Evolutionary conservation across 2,329 filamentous ascomycete species (phyloP).

Genomic region (Colletotrichum scovillei): DNA sequence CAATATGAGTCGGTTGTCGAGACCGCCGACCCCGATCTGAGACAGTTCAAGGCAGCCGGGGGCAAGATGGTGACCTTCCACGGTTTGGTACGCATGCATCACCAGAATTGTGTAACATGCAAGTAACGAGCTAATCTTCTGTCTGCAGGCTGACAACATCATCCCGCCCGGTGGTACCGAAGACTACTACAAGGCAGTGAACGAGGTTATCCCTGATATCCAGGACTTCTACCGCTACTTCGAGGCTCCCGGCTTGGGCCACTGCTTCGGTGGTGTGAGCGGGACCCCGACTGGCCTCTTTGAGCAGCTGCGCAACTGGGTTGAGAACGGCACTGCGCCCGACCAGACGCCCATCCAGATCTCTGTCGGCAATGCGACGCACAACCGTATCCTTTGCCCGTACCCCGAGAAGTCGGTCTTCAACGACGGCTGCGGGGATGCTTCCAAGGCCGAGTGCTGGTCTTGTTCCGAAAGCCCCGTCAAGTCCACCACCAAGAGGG

Average conservation of each 20-base stretch:
- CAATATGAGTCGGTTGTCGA: conserved; percentile 7
- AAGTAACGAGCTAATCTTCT: conserved; percentile 39
- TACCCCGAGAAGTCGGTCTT: conserved; percentile 45
- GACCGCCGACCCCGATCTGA: conserved; percentile 39
- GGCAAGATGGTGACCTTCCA: conserved; percentile 53
- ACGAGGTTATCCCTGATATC: conserved; percentile 33
- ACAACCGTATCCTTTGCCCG: conserved; percentile 52
- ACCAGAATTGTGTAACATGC: too few relatives aligned
- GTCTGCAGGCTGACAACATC: conserved; percentile 35
- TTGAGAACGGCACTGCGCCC: conserved; percentile 44
- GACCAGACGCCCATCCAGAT: conserved; percentile 30
- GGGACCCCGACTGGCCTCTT: conserved; percentile 40
- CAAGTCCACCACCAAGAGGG: not conserved
- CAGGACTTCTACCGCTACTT: conserved; percentile 47
- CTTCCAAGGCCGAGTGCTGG: conserved; percentile 5
- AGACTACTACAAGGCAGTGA: conserved; percentile 43
- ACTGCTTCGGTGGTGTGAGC: conserved; percentile 44
- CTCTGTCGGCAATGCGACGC: conserved; percentile 4
- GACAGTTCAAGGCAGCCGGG: conserved; percentile 50
- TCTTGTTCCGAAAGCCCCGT: not conserved
- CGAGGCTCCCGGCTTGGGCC: conserved; percentile 44
- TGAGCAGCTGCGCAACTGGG: conserved; percentile 43
- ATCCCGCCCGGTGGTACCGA: conserved; percentile 37
- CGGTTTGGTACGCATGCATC: conserved; percentile 40
- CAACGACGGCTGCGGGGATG: not conserved